These are phyloP conservation scores for Acanthamoeba sp. DNA, from an alignment of 208 protist species.

Conservation along the genomic window DNA sequence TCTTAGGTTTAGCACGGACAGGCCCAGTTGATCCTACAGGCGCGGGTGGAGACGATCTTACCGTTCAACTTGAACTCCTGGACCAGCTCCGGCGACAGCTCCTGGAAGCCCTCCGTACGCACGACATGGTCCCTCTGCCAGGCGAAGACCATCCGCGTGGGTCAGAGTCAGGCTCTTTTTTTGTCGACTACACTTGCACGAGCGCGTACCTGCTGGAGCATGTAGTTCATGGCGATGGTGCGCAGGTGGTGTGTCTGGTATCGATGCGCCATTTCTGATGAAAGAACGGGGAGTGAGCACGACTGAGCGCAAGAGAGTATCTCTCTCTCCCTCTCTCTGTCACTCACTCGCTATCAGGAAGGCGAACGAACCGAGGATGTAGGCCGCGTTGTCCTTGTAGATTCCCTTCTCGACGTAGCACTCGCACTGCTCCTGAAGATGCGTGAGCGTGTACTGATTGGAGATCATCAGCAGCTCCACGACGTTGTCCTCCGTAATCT, in stretches of 20 bases:
- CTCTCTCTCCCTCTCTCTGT: too few species aligned
- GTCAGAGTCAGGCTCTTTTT: too few species aligned
- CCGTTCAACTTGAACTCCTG: constrained; percentile 15
- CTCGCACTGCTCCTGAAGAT: constrained; percentile 53
- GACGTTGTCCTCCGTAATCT: constrained; percentile 59
- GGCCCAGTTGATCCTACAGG: too few species aligned
- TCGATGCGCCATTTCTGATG: constrained; percentile 46
- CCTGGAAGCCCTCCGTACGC: constrained; percentile 1
- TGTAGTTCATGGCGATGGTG: constrained; percentile 55
- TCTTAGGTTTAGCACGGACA: too few species aligned
- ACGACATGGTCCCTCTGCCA: constrained; percentile 17
- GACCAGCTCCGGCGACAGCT: not conserved
- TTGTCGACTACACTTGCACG: too few species aligned
- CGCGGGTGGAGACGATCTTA: too few species aligned
- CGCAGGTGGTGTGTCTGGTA: constrained; percentile 55
- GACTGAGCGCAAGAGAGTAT: too few species aligned
- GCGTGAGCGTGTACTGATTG: constrained; percentile 34
- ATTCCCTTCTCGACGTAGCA: constrained; percentile 57
- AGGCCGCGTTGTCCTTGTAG: constrained; percentile 33
- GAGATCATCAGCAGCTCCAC: constrained; percentile 55
- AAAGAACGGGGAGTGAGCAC: not conserved
- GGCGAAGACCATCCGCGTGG: too few species aligned
- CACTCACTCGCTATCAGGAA: too few species aligned
- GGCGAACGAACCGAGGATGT: constrained; percentile 9
- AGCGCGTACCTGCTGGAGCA: constrained; percentile 41